Base-by-base conservation (phyloP, 192 early-diverging fungal genomes). In the Podila epicladia region DNA sequence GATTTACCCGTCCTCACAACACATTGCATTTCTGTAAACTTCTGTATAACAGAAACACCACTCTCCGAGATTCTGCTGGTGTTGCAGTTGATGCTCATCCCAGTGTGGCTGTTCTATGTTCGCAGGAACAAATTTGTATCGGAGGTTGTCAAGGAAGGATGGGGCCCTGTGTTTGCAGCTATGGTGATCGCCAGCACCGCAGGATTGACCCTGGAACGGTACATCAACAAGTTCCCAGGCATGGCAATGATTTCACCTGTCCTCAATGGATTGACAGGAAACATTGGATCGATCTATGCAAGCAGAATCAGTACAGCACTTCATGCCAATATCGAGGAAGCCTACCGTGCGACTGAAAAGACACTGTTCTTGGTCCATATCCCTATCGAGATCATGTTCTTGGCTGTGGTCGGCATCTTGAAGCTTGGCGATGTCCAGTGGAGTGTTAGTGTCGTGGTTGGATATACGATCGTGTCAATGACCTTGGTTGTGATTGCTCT, bases 241-340 rank as follows among this genome's bases (percentile, higher is more conserved):
- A 84, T 94, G 28, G 93, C 92, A 26, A 80, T 94, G 72, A 71
- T 94, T 35, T 87, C 92, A 8, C 93, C 93, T 29, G 88, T 93
- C 12, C 66, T 93, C 35, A 91, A 91, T 71, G 92, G 92, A 28
- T 49, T 94, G 19, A 88, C 89, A 13, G 93, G 94, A 24, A 95
- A 95, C 73, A 83, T 95, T 22, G 92, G 92, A 33, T 93, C 93
- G 1, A 92, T 95, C 12, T 94, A 93, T 69, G 91, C 92, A 0
- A 93, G 92, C 12, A 82, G 94, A 13, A 90, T 95, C 58, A 93
- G 92, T 12, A 94, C 94, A 4, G 85, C 90, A 29, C 72, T 95
- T 24, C 94, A 95, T 65, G 80, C 82, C 37, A 88, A 85, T 24
- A 66, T 69, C 17, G 72, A 78, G 57, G 84, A 88, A 61, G 67